Base-by-base conservation (phyloP, 2,329 filamentous ascomycete genomes). In the Akanthomyces muscarius region DNA sequence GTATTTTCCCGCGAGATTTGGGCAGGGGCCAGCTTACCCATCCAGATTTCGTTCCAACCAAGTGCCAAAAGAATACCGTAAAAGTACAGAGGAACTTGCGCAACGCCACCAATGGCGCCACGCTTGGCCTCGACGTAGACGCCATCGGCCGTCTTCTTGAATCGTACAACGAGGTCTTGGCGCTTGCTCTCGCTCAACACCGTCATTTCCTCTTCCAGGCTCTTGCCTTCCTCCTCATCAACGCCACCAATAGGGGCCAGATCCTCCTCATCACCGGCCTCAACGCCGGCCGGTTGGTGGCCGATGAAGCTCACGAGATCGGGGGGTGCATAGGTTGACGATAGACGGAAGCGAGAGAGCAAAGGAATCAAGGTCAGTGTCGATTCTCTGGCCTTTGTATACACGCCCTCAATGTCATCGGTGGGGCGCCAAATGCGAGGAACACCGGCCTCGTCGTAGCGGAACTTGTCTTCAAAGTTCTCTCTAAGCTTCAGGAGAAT, bases 391-490 rank as follows among this genome's bases (percentile, higher is more conserved):
- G 95, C 94, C 66, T 88, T 89, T 42, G 92, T 97, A 76, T 98
- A 99, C 48, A 96, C 81, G 52, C 94, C 93, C 78, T 99, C 95
- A 65, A 99, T 99, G 72, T 99, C 95, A 73, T 99, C 95, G 1
- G 89, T 93, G 1, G 95, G 95, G 28, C 93, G 88, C 95, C 95
- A 99, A 76, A 99, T 97, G 64, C 95, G 86, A 5, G 95, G 95
- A 5, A 99, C 95, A 30, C 95, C 95, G 7, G 88, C 87, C 64
- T 97, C 93, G 71, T 99, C 95, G 71, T 99, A 99, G 67, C 95
- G 89, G 84, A 99, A 99, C 77, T 97, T 97, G 79, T 99, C 95
- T 77, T 99, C 95, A 69, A 99, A 99, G 79, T 97, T 98, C 76
- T 99, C 95, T 42, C 95, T 87, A 58, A 99, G 85, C 80, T 99